phyloP scores from a whole-genome alignment of 257 asterid genomes.

The Gentiana macrophylla region DNA sequence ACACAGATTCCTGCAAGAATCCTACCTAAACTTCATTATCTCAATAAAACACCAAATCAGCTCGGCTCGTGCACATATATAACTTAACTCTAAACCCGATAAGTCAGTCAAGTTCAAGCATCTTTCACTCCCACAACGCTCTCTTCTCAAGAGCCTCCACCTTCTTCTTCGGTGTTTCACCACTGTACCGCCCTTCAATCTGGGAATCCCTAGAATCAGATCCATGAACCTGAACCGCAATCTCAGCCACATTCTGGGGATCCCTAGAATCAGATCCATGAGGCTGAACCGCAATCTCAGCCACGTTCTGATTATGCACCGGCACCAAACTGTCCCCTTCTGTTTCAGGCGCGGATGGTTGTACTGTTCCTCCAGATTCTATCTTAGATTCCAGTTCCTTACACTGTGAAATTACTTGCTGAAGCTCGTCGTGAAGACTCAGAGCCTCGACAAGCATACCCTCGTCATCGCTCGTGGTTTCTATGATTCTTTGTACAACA shows the following conservation, averaged over 20 bases:
- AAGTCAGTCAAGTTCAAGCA: background rate
- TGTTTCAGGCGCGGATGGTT: conserved; percentile 18
- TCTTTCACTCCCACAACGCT: background rate
- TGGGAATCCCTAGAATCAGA: conserved; percentile 7
- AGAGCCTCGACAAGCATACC: conserved; percentile 81
- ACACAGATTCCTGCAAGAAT: too few species aligned
- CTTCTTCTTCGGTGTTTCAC: background rate
- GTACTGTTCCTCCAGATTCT: conserved; percentile 25
- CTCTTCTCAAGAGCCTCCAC: conserved; percentile 1
- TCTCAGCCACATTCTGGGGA: background rate
- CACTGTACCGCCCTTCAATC: conserved; percentile 8
- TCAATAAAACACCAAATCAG: too few species aligned
- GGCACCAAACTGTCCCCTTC: conserved; percentile 15
- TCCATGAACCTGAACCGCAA: conserved; percentile 12
- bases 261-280: conserved; percentile 7
- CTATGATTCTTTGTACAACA: conserved; percentile 56
- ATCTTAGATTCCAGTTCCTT: conserved; percentile 43
- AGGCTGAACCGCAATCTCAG: conserved; percentile 16
- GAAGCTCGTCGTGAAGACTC: conserved; percentile 83
- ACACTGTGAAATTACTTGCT: conserved; percentile 38
- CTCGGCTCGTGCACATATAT: too few species aligned
- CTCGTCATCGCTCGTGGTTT: conserved; percentile 68
- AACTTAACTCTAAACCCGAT: too few species aligned
- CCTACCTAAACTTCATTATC: too few species aligned
- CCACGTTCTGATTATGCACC: conserved; percentile 9